Conservation (phyloP, 306 rosid genomes). For the Glycine soja region DNA sequence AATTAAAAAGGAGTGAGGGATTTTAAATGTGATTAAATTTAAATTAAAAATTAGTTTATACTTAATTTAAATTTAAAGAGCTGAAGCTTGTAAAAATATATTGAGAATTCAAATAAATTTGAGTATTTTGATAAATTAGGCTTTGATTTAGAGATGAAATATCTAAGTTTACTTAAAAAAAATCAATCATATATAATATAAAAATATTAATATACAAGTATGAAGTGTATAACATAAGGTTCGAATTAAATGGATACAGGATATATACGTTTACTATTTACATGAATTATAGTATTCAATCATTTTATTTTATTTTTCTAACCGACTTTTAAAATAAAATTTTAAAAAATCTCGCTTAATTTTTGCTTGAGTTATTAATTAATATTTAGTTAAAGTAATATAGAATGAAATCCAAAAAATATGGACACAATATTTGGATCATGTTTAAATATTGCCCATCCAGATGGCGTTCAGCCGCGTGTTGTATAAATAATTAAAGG, state of each 20-base stretch:
- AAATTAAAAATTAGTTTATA: too few relatives aligned
- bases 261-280: not conserved
- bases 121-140: too few relatives aligned
- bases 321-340: too few relatives aligned
- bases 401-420: not conserved
- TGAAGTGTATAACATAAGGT: not conserved
- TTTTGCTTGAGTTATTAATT: not conserved
- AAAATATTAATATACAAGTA: not conserved
- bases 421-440: not conserved
- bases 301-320: not conserved
- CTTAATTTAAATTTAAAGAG: too few relatives aligned
- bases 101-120: too few relatives aligned
- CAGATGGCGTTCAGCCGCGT: not conserved
- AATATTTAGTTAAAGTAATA: not conserved
- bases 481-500: conserved; percentile 33
- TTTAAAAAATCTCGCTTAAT: not conserved
- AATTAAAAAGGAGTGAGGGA: too few relatives aligned
- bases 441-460: not conserved
- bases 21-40: too few relatives aligned
- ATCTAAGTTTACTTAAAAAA: too few relatives aligned
- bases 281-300: not conserved
- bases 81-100: too few relatives aligned
- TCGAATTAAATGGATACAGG: not conserved
- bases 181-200: not conserved
- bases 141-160: too few relatives aligned